Evolutionary conservation across 2,329 filamentous ascomycete genomes (phyloP).

Genomic region (Didymella pinodella): DNA sequence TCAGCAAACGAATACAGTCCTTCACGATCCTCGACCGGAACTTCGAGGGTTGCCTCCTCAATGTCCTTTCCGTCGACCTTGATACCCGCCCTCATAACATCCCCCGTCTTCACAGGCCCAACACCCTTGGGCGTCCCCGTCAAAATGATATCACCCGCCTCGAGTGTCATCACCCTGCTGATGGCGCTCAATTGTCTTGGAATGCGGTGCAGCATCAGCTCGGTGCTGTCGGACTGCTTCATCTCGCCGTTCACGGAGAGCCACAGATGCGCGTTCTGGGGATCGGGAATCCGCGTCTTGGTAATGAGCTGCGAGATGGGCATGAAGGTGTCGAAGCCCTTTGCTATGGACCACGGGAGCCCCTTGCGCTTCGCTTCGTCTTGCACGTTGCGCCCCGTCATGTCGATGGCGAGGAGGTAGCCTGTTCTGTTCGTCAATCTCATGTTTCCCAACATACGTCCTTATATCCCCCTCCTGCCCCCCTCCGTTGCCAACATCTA

Average conservation of each 20-base stretch:
- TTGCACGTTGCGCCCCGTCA: conserved; percentile 95
- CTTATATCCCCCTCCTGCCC: not conserved
- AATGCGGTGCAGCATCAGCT: conserved; percentile 91
- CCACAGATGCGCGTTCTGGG: conserved; percentile 86
- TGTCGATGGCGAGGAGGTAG: conserved; percentile 92
- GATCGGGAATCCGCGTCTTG: conserved; percentile 81
- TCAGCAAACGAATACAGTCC: conserved; percentile 76
- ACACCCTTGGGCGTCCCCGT: conserved; percentile 99
- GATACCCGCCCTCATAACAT: conserved; percentile 85
- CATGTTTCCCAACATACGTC: not conserved
- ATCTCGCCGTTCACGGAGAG: conserved; percentile 81
- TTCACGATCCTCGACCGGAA: conserved; percentile 79
- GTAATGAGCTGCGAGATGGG: conserved; percentile 83
- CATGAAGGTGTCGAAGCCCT: conserved; percentile 97
- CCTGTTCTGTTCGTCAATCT: conserved; percentile 55
- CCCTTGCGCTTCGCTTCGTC: conserved; percentile 97
- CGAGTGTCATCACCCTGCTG: conserved; percentile 91
- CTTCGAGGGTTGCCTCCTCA: conserved; percentile 83
- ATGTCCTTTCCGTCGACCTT: conserved; percentile 82
- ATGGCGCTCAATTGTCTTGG: conserved; percentile 89
- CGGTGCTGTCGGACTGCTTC: conserved; percentile 87
- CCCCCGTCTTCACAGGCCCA: conserved; percentile 82
- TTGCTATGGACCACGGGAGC: conserved; percentile 93
- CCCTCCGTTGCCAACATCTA: not conserved
- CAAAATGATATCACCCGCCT: conserved; percentile 89